Evolutionary conservation across 805 yeast genomes (phyloP).

Genomic region (Teunomyces atbi): DNA sequence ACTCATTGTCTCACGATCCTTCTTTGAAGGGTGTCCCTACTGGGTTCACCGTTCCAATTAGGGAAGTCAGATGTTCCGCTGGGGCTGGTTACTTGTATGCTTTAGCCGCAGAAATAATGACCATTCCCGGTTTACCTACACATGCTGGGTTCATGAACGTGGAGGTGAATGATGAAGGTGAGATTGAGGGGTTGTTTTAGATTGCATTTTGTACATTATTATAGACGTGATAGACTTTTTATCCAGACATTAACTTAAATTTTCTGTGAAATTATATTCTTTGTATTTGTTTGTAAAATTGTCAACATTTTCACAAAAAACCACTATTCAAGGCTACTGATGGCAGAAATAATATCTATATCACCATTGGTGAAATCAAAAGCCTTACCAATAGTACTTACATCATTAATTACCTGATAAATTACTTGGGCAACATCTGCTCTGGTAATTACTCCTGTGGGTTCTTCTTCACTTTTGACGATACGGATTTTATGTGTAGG

Average conservation of each 20-base stretch:
- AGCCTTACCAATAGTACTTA: constrained; percentile 40
- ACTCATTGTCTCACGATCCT: constrained; percentile 93
- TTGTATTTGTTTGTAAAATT: neutral
- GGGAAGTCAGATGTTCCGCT: constrained; percentile 89
- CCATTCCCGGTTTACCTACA: constrained; percentile 96
- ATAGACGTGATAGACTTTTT: constrained; percentile 2
- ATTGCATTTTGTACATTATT: constrained; percentile 6
- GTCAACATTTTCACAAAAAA: neutral
- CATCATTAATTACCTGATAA: constrained; percentile 32
- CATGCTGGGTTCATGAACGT: constrained; percentile 97
- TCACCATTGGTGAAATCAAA: constrained; percentile 47
- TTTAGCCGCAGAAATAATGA: constrained; percentile 93
- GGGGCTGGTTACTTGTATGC: constrained; percentile 98
- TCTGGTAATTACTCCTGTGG: constrained; percentile 36
- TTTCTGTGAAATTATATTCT: neutral
- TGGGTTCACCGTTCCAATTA: constrained; percentile 89
- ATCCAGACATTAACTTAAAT: neutral
- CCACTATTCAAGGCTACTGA: neutral
- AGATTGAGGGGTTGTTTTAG: constrained; percentile 90
- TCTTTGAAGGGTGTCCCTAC: constrained; percentile 91
- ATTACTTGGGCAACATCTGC: constrained; percentile 56
- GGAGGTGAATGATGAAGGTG: constrained; percentile 86
- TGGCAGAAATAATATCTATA: constrained; percentile 14
- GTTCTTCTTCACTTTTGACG: constrained; percentile 21
- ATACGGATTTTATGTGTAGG: constrained; percentile 45